Evolutionary conservation across 2,329 filamentous ascomycete species (phyloP), one percentile per base, ranked within the genome.

Genomic region (Paracorniculantispora psalliotae): DNA sequence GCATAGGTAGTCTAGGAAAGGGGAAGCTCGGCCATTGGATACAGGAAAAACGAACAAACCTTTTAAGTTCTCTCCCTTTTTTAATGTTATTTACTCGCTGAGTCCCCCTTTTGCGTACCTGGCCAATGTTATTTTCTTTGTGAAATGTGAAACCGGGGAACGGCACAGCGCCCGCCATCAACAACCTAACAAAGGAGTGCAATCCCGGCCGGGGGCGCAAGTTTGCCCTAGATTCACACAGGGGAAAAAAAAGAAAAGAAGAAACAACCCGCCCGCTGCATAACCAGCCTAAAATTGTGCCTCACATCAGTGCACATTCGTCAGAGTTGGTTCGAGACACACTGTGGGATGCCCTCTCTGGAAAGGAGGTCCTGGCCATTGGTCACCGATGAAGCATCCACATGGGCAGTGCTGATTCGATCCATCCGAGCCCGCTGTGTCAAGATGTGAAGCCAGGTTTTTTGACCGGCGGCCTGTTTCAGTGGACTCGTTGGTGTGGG

Each of bases 171-270:
- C n/a, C n/a, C 30, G 51, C 37, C 41, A 25, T 15, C 12, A 33
- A 51, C 3, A 17, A 41, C 41, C 46, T 37, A 51, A 30, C 7
- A 35, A 39, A 39, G 35, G n/a, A n/a, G n/a, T n/a, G 47, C 30
- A 33, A 33, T 12, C 12, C 30, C 30, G 30, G 30, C 6, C 30
- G 30, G 7, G 30, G n/a, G n/a, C n/a, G 30, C 30, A 33, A 33
- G 30, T 6, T 41, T 30, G 17, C n/a, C n/a, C n/a, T n/a, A n/a
- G n/a, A n/a, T n/a, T n/a, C n/a, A n/a, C n/a, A n/a, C 9, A 50
- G 44, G 23, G 47, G 13, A 46, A 43, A 51, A 43, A 26, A 59
- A 30, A 46, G 13, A 52, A 59, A 37, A 46, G 26, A 46, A 50
- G 49, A 48, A 52, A 53, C n/a, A 37, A 55, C 39, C 48, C 51